These are phyloP conservation scores for Physaria fendleri DNA, from an alignment of 345 rosid genomes.

Conservation along the genomic window DNA sequence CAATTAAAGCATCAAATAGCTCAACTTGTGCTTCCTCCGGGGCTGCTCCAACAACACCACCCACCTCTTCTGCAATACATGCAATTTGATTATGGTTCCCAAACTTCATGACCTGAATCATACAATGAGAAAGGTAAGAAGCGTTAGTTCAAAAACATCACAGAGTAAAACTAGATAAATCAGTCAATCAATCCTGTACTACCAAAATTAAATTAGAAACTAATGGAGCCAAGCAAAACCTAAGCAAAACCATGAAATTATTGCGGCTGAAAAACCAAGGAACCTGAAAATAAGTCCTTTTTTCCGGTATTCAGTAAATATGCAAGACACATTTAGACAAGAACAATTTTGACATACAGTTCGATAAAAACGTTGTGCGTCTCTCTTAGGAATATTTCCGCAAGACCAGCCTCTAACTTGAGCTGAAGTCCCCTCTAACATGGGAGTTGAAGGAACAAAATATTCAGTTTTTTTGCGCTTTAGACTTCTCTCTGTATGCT, in stretches of 20 bases:
- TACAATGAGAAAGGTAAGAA: slow-evolving; percentile 5
- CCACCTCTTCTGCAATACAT: slow-evolving; percentile 68
- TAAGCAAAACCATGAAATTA: not conserved
- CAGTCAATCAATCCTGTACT: not conserved
- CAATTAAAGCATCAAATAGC: slow-evolving; percentile 79
- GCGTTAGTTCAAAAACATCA: not conserved
- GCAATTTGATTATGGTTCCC: slow-evolving; percentile 75
- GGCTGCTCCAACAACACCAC: slow-evolving; percentile 77
- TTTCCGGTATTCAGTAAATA: not conserved
- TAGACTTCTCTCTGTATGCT: slow-evolving; percentile 54
- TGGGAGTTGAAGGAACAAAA: slow-evolving; percentile 52
- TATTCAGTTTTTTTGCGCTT: slow-evolving; percentile 84
- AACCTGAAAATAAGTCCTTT: slow-evolving; percentile 2
- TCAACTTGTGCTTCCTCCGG: slow-evolving; percentile 79
- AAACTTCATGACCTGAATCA: slow-evolving; percentile 76
- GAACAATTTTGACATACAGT: slow-evolving; percentile 44
- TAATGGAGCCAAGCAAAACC: not conserved
- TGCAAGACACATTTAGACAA: not conserved
- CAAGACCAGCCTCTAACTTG: slow-evolving; percentile 98
- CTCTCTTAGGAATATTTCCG: slow-evolving; percentile 94
- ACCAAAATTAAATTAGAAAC: not conserved
- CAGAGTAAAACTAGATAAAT: not conserved
- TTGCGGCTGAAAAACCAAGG: not conserved
- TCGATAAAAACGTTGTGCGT: slow-evolving; percentile 89
- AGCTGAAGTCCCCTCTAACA: slow-evolving; percentile 86